Percentiles rank a stretch among this genome's conserved stretches.
phyloP scores from a whole-genome alignment of 2,329 filamentous ascomycete species.

The Aspergillus tamarii region DNA sequence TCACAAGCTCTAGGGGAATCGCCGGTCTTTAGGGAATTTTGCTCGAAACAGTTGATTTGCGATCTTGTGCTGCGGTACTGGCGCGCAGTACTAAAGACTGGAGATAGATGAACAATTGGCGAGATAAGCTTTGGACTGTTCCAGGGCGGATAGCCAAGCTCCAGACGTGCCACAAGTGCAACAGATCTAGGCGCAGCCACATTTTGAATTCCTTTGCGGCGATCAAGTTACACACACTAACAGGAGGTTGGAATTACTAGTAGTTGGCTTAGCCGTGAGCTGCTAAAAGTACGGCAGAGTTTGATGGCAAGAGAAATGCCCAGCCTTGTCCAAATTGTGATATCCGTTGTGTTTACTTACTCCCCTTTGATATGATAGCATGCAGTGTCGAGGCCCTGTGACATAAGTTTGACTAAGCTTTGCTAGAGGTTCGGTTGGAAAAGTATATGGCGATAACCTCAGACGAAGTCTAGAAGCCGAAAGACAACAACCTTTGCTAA shows the following conservation, averaged over 20 bases:
- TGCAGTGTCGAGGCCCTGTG: neutral
- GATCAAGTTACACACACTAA: neutral
- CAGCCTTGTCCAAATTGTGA: neutral
- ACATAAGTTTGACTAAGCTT: neutral
- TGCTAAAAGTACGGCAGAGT: neutral
- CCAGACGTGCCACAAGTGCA: slow-evolving; percentile 1
- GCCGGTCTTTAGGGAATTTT: neutral
- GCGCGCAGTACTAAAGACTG: neutral
- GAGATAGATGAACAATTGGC: neutral
- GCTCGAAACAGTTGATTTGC: neutral
- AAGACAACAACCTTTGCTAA: neutral
- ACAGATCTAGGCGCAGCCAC: slow-evolving; percentile 6
- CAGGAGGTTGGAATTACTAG: neutral
- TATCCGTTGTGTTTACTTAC: neutral
- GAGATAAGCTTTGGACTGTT: neutral
- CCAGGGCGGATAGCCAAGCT: slow-evolving; percentile 5
- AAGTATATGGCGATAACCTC: neutral
- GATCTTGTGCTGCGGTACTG: neutral
- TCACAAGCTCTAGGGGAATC: neutral
- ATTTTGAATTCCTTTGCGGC: neutral
- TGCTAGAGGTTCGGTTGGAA: neutral
- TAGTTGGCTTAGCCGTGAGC: neutral
- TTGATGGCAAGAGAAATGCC: neutral
- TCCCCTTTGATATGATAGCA: neutral
- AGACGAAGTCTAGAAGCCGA: neutral